Evolutionary conservation across 2,329 filamentous ascomycete species (phyloP), one percentile per base, ranked within the genome.

Genomic region (Talaromyces sp.): DNA sequence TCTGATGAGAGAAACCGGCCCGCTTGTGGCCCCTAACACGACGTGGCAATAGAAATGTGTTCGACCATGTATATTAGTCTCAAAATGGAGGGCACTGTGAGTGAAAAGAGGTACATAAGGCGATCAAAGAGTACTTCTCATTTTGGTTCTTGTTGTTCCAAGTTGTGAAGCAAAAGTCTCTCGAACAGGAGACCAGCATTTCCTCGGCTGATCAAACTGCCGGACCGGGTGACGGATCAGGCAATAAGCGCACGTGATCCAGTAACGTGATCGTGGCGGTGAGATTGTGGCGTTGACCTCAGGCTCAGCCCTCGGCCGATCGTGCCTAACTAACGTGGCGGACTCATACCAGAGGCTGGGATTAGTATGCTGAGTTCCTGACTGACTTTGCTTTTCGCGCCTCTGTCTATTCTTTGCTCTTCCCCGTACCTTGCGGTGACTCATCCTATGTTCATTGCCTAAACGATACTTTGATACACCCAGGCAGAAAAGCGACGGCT

Each of bases 261-360:
- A 11, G 19, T 56, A 56, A 65, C 63, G 63, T 65, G 63, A 65
- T 57, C 33, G 22, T 24, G 49, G 50, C 54, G 57, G 37, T 37
- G 31, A 37, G 41, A 47, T 22, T 60, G 63, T 65, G 63, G 63
- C 63, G 56, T 33, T 56, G 43, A 31, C 58, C 22, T 57, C 47
- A 52, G 39, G 57, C 57, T 61, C 54, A 58, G 58, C 57, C 49
- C 50, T 57, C 37, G 57, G 37, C 31, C 47, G 63, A 56, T 65
- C 63, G 63, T 65, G 63, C 63, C 63, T 65, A 65, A 65, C 37
- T 65, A 65, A 65, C 37, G n/a, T 33, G 41, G 24, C 58, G 33
- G 24, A 31, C 31, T 16, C 16, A 56, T 56, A 37, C 50, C 19
- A 37, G 52, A 54, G 31, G 50, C 31, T 31, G 33, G 56, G 35